Percentiles rank a stretch among this genome's conserved stretches.
Evolutionary conservation across 495 filamentous ascomycete genomes (phyloP).

Genomic region (Acidomyces sp.): DNA sequence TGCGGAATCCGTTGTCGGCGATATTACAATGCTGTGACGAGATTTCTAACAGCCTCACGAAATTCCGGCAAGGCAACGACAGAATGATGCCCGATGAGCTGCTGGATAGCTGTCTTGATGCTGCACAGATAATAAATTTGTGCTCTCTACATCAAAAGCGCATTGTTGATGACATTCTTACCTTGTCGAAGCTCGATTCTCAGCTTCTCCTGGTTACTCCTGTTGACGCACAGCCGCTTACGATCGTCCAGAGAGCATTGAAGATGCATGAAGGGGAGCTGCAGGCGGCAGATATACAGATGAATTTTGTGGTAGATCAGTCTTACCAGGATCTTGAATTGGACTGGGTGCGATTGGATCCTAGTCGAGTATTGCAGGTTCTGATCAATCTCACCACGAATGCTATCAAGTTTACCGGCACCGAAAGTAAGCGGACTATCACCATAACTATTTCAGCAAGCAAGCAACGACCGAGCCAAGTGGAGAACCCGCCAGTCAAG

Average conservation of each 20-base stretch:
- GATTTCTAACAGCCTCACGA: constrained; percentile 43
- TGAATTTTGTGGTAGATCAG: constrained; percentile 46
- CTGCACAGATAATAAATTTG: constrained; percentile 59
- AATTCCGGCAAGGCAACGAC: constrained; percentile 25
- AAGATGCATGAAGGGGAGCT: constrained; percentile 65
- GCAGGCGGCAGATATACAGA: constrained; percentile 50
- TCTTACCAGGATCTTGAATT: constrained; percentile 42
- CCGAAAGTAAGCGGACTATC: constrained; percentile 46
- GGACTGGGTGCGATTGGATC: constrained; percentile 59
- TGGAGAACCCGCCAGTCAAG: constrained; percentile 28
- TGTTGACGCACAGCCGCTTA: constrained; percentile 50
- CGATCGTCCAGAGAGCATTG: constrained; percentile 51
- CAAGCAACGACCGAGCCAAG: constrained; percentile 36
- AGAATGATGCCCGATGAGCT: constrained; percentile 27
- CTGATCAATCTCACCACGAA: constrained; percentile 40
- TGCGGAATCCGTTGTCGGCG: constrained; percentile 71
- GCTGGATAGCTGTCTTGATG: constrained; percentile 51
- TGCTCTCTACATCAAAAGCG: constrained; percentile 69
- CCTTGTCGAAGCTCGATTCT: constrained; percentile 72
- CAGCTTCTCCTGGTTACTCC: constrained; percentile 56
- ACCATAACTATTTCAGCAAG: constrained; percentile 59
- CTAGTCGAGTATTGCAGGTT: constrained; percentile 58
- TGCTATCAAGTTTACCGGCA: constrained; percentile 36
- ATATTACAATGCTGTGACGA: constrained; percentile 75
- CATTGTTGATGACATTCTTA: constrained; percentile 69